Evolutionary conservation across 2,329 filamentous ascomycete species (phyloP).

Genomic region (Trichoderma hamatum): DNA sequence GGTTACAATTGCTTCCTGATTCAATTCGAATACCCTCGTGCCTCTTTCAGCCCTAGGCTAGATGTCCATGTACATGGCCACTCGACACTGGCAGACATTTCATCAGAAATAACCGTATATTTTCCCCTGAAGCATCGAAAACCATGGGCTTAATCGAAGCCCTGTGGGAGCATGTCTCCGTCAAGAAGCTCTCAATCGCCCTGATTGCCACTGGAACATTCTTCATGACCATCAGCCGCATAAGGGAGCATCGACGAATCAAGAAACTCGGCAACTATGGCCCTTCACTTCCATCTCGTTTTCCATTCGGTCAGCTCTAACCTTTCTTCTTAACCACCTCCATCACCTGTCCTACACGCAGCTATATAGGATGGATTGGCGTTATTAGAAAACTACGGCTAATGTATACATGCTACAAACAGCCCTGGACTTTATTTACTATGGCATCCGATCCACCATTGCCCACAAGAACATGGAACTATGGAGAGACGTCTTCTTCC

Average conservation of each 20-base stretch:
- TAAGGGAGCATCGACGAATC: slow-evolving; percentile 50
- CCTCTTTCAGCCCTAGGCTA: neutral
- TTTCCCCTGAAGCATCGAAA: neutral
- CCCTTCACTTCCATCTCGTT: slow-evolving; percentile 39
- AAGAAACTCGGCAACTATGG: slow-evolving; percentile 50
- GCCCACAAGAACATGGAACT: slow-evolving; percentile 61
- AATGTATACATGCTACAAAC: neutral
- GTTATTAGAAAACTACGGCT: neutral
- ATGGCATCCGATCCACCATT: slow-evolving; percentile 56
- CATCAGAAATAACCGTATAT: neutral
- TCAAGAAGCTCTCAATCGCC: slow-evolving; percentile 44
- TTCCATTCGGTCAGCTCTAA: slow-evolving; percentile 51
- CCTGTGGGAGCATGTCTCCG: slow-evolving; percentile 49
- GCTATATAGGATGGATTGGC: neutral
- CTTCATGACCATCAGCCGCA: slow-evolving; percentile 42
- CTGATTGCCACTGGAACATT: slow-evolving; percentile 44
- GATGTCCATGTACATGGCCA: neutral
- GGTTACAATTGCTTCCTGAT: no score
- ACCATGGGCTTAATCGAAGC: slow-evolving; percentile 57
- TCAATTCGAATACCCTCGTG: neutral
- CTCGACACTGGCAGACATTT: neutral
- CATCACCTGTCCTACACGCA: neutral
- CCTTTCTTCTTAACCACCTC: neutral
- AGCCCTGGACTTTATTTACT: slow-evolving; percentile 66
- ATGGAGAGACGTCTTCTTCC: slow-evolving; percentile 60